Conservation (phyloP, 2,329 filamentous ascomycete genomes). For the Penicillium sp. region DNA sequence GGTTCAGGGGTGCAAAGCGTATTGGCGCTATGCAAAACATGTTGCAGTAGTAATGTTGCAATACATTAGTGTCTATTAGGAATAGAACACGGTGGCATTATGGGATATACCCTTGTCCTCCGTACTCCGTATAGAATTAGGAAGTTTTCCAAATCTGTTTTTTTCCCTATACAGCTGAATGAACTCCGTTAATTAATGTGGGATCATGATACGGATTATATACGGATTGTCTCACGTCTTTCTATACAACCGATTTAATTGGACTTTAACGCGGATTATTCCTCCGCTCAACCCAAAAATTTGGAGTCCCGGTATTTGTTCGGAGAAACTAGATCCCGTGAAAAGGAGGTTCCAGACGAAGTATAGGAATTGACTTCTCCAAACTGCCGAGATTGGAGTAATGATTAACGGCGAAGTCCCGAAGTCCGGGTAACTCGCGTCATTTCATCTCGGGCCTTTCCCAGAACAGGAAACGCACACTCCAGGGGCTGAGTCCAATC, state of each 20-base stretch:
- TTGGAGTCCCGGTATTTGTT: constrained; percentile 16
- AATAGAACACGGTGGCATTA: constrained; percentile 1
- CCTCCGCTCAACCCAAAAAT: constrained; percentile 1
- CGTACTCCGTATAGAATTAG: not conserved
- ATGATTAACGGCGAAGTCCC: constrained; percentile 4
- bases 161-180: not conserved
- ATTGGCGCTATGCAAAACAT: constrained; percentile 18
- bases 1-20: constrained; percentile 9
- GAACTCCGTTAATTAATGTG: constrained; percentile 5
- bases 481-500: constrained; percentile 12
- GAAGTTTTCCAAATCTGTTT: not conserved
- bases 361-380: constrained; percentile 11
- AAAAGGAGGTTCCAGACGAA: constrained; percentile 14
- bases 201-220: not conserved
- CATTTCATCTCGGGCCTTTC: constrained; percentile 7
- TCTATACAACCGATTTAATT: not conserved
- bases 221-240: not conserved
- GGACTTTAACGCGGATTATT: constrained; percentile 1
- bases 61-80: constrained; percentile 8
- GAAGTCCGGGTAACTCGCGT: constrained; percentile 2
- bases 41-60: constrained; percentile 17
- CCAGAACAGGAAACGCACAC: constrained; percentile 9
- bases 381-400: constrained; percentile 16
- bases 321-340: constrained; percentile 14
- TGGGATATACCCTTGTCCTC: not conserved